Conservation (phyloP, 2,329 filamentous ascomycete species). For the Parastagonospora nodorum region DNA sequence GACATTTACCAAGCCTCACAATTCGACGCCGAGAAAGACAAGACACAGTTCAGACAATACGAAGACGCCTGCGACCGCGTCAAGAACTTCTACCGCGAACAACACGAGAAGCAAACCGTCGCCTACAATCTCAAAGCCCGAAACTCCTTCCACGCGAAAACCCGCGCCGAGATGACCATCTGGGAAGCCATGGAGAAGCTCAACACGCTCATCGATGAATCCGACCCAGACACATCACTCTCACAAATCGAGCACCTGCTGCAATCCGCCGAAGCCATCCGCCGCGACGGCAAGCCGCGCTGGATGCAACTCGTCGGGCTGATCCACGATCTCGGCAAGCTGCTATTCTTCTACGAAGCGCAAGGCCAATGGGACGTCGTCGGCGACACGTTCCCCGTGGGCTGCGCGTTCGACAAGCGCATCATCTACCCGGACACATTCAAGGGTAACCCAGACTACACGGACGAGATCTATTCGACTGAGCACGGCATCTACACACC, state of each 20-base stretch:
- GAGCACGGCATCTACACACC: conserved; percentile 79
- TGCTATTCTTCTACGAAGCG: conserved; percentile 81
- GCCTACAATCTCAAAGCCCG: conserved; percentile 85
- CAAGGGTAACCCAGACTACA: conserved; percentile 72
- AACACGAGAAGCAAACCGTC: conserved; percentile 73
- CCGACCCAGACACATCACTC: conserved; percentile 85
- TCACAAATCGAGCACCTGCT: conserved; percentile 89
- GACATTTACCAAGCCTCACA: conserved; percentile 63
- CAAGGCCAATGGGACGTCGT: conserved; percentile 93
- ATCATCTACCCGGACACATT: conserved; percentile 87
- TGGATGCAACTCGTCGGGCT: conserved; percentile 82
- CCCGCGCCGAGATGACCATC: conserved; percentile 77
- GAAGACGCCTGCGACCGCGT: conserved; percentile 82
- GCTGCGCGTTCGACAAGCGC: conserved; percentile 72
- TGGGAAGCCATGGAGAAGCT: conserved; percentile 94
- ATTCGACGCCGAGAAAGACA: conserved; percentile 78
- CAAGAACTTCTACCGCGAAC: conserved; percentile 81
- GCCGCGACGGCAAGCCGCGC: conserved; percentile 78
- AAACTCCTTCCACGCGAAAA: conserved; percentile 69
- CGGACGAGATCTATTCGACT: conserved; percentile 73
- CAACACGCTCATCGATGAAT: conserved; percentile 88
- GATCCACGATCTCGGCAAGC: conserved; percentile 80
- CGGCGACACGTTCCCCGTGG: conserved; percentile 81
- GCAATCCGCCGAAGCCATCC: conserved; percentile 87
- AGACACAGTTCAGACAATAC: conserved; percentile 81